Conservation (phyloP, 2,329 filamentous ascomycete genomes). For the Microdochium trichocladiopsis region DNA sequence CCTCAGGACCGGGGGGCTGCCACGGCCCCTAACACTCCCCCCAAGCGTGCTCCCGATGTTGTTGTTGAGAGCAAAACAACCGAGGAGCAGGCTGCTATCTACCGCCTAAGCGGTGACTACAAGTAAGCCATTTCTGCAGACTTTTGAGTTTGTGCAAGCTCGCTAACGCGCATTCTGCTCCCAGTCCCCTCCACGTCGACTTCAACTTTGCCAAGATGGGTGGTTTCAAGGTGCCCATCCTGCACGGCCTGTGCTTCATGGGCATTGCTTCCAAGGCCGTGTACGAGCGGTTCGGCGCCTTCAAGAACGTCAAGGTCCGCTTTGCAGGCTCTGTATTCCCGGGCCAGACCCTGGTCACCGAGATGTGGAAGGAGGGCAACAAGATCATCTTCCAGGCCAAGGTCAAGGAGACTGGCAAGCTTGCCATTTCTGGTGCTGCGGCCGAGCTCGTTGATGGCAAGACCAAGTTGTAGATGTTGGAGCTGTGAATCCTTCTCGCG, state of each 20-base stretch:
- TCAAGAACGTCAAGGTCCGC: conserved; percentile 87
- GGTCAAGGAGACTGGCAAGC: conserved; percentile 89
- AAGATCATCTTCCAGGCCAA: conserved; percentile 79
- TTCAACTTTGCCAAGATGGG: conserved; percentile 90
- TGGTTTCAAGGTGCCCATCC: conserved; percentile 88
- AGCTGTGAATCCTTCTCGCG: background rate
- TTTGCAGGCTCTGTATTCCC: conserved; percentile 82
- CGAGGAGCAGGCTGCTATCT: conserved; percentile 87
- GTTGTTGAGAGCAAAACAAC: conserved; percentile 81
- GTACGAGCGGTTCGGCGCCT: conserved; percentile 72
- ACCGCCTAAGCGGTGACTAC: conserved; percentile 88
- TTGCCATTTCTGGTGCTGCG: conserved; percentile 74
- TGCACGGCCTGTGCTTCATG: conserved; percentile 95
- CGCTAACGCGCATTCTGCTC: background rate
- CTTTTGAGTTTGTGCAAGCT: background rate
- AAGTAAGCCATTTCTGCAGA: conserved; percentile 44
- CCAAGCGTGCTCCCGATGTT: conserved; percentile 68
- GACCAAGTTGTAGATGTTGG: conserved; percentile 1
- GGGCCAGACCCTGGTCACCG: conserved; percentile 82
- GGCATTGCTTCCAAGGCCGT: conserved; percentile 89
- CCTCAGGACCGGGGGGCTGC: conserved; percentile 70
- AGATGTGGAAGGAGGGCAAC: conserved; percentile 85
- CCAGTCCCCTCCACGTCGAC: conserved; percentile 82
- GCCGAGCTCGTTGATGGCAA: conserved; percentile 56
- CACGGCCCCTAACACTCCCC: conserved; percentile 72